Percentiles rank a stretch among this genome's conserved stretches.
phyloP scores from a whole-genome alignment of 345 rosid species.

The Linum usitatissimum region DNA sequence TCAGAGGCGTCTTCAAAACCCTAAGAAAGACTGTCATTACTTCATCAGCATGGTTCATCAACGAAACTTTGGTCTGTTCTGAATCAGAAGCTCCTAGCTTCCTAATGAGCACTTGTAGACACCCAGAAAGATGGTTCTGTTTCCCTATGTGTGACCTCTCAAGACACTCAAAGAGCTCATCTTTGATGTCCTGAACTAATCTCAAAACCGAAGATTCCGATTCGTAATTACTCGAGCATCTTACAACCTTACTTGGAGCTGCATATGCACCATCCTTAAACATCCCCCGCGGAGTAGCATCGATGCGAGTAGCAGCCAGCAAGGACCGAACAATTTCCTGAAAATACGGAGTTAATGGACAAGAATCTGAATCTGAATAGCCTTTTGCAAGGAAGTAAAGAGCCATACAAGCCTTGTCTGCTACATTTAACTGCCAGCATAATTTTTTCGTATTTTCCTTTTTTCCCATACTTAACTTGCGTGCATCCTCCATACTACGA shows the following conservation, averaged over 20 bases:
- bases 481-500: slow-evolving; percentile 67
- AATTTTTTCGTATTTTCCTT: too few relatives aligned
- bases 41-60: too few relatives aligned
- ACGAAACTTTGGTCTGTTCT: too few relatives aligned
- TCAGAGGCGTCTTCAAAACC: too few relatives aligned
- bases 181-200: slow-evolving; percentile 71
- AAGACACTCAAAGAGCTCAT: slow-evolving; percentile 53
- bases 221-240: slow-evolving; percentile 64
- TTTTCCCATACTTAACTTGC: too few relatives aligned
- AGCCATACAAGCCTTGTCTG: slow-evolving; percentile 88
- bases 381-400: slow-evolving; percentile 91
- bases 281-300: slow-evolving; percentile 51
- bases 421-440: too few relatives aligned
- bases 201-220: slow-evolving; percentile 49
- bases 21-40: too few relatives aligned
- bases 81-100: too few relatives aligned
- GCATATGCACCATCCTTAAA: slow-evolving; percentile 73
- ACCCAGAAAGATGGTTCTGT: too few relatives aligned
- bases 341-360: slow-evolving; percentile 59
- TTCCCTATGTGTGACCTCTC: too few relatives aligned
- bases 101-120: too few relatives aligned
- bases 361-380: slow-evolving; percentile 65
- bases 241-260: slow-evolving; percentile 78
- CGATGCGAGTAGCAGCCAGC: slow-evolving; percentile 59
- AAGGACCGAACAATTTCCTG: slow-evolving; percentile 51